Conservation (phyloP, 345 rosid genomes). For the Eucalyptus erythrocorys region DNA sequence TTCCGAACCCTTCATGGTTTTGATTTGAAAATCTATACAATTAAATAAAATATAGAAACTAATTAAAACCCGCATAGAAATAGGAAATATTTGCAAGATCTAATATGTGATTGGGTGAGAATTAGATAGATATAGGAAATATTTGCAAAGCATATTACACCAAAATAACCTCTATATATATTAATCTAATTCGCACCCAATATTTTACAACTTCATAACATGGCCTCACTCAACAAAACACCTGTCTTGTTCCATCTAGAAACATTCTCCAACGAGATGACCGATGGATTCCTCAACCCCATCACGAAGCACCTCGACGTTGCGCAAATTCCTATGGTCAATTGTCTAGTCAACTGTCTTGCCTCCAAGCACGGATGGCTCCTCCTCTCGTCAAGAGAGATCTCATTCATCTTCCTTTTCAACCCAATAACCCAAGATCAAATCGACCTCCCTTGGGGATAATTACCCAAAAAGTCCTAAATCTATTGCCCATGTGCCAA, state of each 20-base stretch:
- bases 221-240: not conserved
- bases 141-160: not conserved
- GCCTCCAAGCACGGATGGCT: not conserved
- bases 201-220: not conserved
- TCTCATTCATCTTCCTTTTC: too few species aligned
- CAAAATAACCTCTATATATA: not conserved
- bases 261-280: not conserved
- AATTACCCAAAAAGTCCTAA: too few species aligned
- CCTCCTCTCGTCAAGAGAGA: too few species aligned
- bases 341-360: not conserved
- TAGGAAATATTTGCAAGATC: not conserved
- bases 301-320: not conserved
- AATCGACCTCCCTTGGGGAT: too few species aligned
- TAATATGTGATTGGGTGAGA: not conserved
- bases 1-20: not conserved
- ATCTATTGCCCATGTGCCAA: too few species aligned
- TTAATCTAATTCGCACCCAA: not conserved
- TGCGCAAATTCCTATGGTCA: rapidly evolving
- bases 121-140: not conserved
- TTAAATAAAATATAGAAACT: not conserved
- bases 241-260: rapidly evolving
- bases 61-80: not conserved
- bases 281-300: too few species aligned
- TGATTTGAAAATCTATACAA: not conserved
- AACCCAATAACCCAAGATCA: too few species aligned